These are phyloP conservation scores for Wickerhamomyces tratensis DNA, from an alignment of 805 yeast genomes.

Conservation along the genomic window DNA sequence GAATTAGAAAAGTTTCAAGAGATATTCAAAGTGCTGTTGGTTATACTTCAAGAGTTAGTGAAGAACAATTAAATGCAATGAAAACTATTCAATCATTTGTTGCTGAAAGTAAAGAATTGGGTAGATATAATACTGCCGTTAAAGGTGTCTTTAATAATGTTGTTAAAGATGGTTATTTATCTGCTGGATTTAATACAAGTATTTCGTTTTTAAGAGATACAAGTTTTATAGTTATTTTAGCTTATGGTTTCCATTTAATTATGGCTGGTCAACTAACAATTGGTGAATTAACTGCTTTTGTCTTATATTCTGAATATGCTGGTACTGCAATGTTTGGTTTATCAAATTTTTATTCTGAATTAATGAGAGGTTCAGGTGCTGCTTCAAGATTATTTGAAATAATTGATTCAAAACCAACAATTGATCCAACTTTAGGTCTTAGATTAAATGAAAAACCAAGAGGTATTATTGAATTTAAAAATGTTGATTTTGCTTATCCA, in stretches of 20 bases:
- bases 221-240: constrained; percentile 63
- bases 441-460: constrained; percentile 29
- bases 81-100: constrained; percentile 89
- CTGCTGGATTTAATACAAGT: constrained; percentile 69
- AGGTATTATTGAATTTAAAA: constrained; percentile 45
- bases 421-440: constrained; percentile 55
- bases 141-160: constrained; percentile 58
- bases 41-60: constrained; percentile 77
- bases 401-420: constrained; percentile 64
- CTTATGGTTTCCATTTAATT: constrained; percentile 79
- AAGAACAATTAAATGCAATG: constrained; percentile 82
- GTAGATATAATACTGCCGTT: constrained; percentile 66
- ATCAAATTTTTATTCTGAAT: constrained; percentile 88
- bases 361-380: constrained; percentile 98
- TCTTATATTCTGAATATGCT: constrained; percentile 92
- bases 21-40: constrained; percentile 84
- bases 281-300: constrained; percentile 89
- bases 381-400: constrained; percentile 88
- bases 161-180: constrained; percentile 66
- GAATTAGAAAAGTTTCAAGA: constrained; percentile 66
- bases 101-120: constrained; percentile 74
- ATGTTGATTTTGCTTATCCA: constrained; percentile 77
- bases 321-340: constrained; percentile 86
- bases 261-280: constrained; percentile 63
- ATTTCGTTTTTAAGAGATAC: constrained; percentile 83